Percentiles rank a stretch among this genome's conserved stretches.
Conservation (phyloP, 225 moss, liverwort and hornwort genomes). For the Marchantia polymorpha region DNA sequence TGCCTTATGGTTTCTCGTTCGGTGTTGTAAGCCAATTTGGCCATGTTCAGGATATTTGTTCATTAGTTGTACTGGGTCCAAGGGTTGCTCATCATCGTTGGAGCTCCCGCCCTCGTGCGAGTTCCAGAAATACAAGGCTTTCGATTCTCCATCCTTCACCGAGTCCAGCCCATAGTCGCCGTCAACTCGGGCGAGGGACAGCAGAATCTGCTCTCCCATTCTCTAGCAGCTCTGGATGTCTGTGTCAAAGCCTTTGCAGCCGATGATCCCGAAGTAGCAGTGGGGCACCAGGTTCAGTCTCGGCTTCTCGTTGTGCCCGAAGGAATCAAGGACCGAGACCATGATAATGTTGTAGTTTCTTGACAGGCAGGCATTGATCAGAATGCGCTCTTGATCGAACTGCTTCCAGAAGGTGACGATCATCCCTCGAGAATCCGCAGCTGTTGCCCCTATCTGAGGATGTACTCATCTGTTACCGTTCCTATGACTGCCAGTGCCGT, state of each 20-base stretch:
- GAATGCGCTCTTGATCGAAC: neutral
- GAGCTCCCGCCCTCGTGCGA: slow-evolving; percentile 4
- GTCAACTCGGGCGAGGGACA: slow-evolving; percentile 6
- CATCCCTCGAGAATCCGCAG: neutral
- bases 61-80: no score
- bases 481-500: no score
- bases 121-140: slow-evolving; percentile 2
- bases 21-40: no score
- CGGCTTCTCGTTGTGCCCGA: neutral
- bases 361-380: neutral
- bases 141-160: neutral
- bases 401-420: slow-evolving; percentile 16
- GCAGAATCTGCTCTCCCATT: slow-evolving; percentile 2
- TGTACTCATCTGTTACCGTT: no score
- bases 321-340: neutral
- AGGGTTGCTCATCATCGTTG: neutral
- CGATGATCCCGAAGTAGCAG: neutral
- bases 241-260: neutral
- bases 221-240: neutral
- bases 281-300: slow-evolving; percentile 1
- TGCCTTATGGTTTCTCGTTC: no score
- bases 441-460: no score
- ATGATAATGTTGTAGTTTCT: neutral
- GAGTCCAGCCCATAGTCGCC: slow-evolving; percentile 10
- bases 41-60: no score